Percentiles rank a stretch among this genome's conserved stretches.
phyloP scores from a whole-genome alignment of 2,329 filamentous ascomycete genomes.

The Calonectria montana region DNA sequence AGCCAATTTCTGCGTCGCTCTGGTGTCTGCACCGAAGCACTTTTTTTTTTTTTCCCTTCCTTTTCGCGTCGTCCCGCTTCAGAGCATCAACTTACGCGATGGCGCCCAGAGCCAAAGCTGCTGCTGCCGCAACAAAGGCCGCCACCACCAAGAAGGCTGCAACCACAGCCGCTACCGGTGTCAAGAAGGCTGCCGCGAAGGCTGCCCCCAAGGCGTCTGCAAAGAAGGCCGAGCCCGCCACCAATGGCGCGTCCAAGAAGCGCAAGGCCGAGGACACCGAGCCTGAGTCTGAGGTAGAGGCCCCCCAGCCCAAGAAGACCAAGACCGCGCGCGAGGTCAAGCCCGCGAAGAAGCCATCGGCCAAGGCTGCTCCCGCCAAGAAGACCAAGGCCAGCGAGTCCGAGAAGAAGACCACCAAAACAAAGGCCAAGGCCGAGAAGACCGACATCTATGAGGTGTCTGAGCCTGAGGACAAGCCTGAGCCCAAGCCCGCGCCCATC shows the following conservation, averaged over 20 bases:
- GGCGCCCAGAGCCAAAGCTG: constrained; percentile 46
- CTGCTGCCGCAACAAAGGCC: constrained; percentile 40
- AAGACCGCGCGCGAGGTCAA: constrained; percentile 42
- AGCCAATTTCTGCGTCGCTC: neutral
- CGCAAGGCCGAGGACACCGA: constrained; percentile 45
- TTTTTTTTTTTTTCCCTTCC: neutral
- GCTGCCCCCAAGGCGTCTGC: constrained; percentile 28
- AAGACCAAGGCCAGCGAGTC: constrained; percentile 35
- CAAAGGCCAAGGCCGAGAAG: constrained; percentile 56
- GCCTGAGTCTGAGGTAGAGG: constrained; percentile 43
- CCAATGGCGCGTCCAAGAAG: constrained; percentile 42
- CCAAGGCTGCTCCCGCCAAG: constrained; percentile 35
- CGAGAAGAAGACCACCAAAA: constrained; percentile 39
- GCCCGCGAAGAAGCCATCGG: constrained; percentile 40
- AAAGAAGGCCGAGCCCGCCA: constrained; percentile 35
- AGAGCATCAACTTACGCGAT: constrained; percentile 40
- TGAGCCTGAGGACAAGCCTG: constrained; percentile 25
- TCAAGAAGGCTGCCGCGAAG: constrained; percentile 39
- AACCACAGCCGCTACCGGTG: constrained; percentile 29
- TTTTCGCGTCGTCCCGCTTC: constrained; percentile 18
- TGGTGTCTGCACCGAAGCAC: constrained; percentile 7
- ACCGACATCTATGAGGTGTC: constrained; percentile 52
- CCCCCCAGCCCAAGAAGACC: constrained; percentile 43
- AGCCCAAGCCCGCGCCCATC: constrained; percentile 24
- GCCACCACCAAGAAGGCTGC: constrained; percentile 42